Conservation (phyloP, 371 early-diverging fungal species). For the Chytridium lagenaria region DNA sequence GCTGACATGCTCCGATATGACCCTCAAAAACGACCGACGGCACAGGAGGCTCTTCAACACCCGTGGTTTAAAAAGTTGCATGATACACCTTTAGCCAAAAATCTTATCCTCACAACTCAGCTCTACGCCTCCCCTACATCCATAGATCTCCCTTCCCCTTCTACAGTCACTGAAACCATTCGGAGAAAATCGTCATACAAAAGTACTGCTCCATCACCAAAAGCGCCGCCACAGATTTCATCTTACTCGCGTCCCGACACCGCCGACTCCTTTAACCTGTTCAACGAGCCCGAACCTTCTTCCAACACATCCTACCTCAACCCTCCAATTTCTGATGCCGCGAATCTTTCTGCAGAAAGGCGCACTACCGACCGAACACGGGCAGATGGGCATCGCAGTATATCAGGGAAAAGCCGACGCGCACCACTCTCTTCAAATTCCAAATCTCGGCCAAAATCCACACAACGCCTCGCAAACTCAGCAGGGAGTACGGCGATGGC, state of each 20-base stretch:
- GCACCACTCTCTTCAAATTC: not conserved
- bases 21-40: slow-evolving; percentile 81
- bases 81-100: slow-evolving; percentile 27
- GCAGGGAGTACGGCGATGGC: not conserved
- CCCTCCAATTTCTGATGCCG: not conserved
- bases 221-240: not conserved
- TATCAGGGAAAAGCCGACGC: not conserved
- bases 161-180: not conserved
- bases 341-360: not conserved
- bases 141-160: not conserved
- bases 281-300: not conserved
- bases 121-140: slow-evolving; percentile 1
- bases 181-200: not conserved
- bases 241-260: not conserved
- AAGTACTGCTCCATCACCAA: not conserved
- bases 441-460: not conserved
- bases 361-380: too few species aligned
- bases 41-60: slow-evolving; percentile 69
- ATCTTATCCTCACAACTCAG: slow-evolving; percentile 3
- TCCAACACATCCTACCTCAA: not conserved
- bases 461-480: not conserved
- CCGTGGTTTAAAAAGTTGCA: slow-evolving; percentile 69
- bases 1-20: slow-evolving; percentile 87
- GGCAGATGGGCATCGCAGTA: not conserved
- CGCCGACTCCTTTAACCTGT: slow-evolving; percentile 1